These are phyloP conservation scores for Mrakia gelida DNA, from an alignment of 768 basidiomycete species.

Conservation along the genomic window DNA sequence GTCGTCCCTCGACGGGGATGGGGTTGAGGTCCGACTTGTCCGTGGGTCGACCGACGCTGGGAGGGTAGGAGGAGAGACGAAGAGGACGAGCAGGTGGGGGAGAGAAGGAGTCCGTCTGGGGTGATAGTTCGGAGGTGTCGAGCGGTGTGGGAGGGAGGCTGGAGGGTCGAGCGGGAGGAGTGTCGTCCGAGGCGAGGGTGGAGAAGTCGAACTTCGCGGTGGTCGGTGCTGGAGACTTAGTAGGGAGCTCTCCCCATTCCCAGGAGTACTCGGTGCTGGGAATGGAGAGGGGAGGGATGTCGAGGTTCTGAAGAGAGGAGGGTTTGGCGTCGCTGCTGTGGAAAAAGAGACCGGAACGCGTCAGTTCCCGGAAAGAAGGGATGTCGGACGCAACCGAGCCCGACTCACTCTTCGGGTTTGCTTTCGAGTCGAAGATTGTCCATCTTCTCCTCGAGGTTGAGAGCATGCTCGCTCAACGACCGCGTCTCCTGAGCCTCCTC, in stretches of 20 bases:
- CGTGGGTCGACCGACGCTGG: neutral
- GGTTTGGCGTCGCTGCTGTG: neutral
- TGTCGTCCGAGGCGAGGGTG: neutral
- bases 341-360: neutral
- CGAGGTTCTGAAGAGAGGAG: neutral
- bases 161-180: neutral
- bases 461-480: constrained; percentile 16
- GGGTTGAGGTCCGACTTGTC: neutral
- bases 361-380: neutral
- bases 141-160: neutral
- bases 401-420: neutral
- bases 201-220: constrained; percentile 32
- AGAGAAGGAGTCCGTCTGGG: neutral
- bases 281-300: neutral
- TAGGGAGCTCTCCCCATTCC: constrained; percentile 91
- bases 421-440: neutral
- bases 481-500: constrained; percentile 11
- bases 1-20: constrained; percentile 48
- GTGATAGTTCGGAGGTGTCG: neutral
- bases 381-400: neutral
- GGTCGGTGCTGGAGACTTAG: constrained; percentile 58
- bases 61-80: constrained; percentile 3
- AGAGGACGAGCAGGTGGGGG: neutral
- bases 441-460: neutral
- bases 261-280: constrained; percentile 64